Evolutionary conservation across 192 early-diverging fungal species (phyloP), one percentile per base, ranked within the genome.

Genomic region (Mortierella claussenii): DNA sequence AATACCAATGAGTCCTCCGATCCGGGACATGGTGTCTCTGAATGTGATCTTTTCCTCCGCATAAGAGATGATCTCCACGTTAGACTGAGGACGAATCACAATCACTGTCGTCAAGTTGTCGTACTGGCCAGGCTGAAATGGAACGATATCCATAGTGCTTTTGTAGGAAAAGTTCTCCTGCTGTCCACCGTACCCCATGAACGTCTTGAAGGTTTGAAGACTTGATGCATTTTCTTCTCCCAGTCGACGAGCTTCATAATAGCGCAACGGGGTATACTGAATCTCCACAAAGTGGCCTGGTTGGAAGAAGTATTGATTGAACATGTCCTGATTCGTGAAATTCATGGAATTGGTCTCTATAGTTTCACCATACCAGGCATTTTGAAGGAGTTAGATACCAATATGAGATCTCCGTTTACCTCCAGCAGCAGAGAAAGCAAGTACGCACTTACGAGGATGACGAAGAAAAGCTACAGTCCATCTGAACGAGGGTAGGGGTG

Each of bases 251-350:
- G 34, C 13, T 5, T 10, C 27, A 28, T 57, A 23, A 51, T 53
- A 37, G 2, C 45, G 18, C 3, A 74, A 12, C 11, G 71, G 63
- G 0, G 52, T 60, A 45, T 61, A 75, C 1, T 49, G 55, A 40
- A 75, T 66, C 24, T 75, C 63, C 13, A 75, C 47, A 27, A 34
- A 61, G 20, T 75, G 50, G 18, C 71, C 71, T 1, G 71, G 71
- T 18, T 21, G 34, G 30, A 65, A 66, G 50, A 17, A 60, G 17
- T 60, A 74, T 24, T 53, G 42, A 30, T 65, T 74, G 13, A 42
- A 44, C 2, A 12, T 1, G 27, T 74, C 69, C 30, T 53, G 28
- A 2, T 32, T 4, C 18, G 12, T 53, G 15, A 32, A 53, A 8
- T 28, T 10, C 33, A n/a, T 10, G 8, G 21, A 1, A 10, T 28